A percentile compares a stretch with the other conserved stretches of the same genome.
Evolutionary conservation across 2,329 filamentous ascomycete species (phyloP).

Genomic region (Aspergillus unguis): DNA sequence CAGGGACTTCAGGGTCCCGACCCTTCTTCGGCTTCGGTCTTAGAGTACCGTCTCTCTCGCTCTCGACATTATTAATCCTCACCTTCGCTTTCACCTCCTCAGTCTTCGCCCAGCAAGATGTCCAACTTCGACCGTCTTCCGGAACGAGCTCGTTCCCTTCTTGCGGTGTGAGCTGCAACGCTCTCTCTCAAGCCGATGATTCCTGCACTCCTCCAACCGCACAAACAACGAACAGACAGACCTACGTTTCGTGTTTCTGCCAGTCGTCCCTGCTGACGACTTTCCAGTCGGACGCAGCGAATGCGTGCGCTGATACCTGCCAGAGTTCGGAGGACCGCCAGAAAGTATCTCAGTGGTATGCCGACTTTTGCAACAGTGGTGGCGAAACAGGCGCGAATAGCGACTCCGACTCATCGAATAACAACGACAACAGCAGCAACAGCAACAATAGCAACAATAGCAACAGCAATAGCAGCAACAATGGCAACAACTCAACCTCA

Average conservation of each 20-base stretch:
- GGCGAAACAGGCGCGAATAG: slow-evolving; percentile 32
- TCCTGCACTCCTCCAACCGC: slow-evolving; percentile 63
- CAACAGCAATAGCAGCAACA: slow-evolving; percentile 21
- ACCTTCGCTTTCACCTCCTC: slow-evolving; percentile 20
- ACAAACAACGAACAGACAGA: slow-evolving; percentile 47
- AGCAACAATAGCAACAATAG: slow-evolving; percentile 16
- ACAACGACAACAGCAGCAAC: slow-evolving; percentile 22
- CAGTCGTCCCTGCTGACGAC: slow-evolving; percentile 56
- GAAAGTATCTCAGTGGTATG: slow-evolving; percentile 68
- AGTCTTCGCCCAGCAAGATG: slow-evolving; percentile 19
- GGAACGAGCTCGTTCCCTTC: slow-evolving; percentile 53
- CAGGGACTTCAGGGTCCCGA: slow-evolving; percentile 11
- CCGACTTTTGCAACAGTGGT: slow-evolving; percentile 57
- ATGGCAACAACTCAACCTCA: slow-evolving; percentile 13
- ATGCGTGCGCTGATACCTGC: slow-evolving; percentile 63
- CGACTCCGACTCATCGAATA: slow-evolving; percentile 16
- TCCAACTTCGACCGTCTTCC: slow-evolving; percentile 34
- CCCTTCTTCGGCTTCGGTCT: slow-evolving; percentile 7
- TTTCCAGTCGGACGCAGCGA: slow-evolving; percentile 55
- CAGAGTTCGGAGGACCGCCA: slow-evolving; percentile 50
- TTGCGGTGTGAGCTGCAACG: slow-evolving; percentile 59
- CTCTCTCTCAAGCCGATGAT: slow-evolving; percentile 67
- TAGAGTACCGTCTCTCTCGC: slow-evolving; percentile 2
- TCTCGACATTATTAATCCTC: slow-evolving; percentile 13
- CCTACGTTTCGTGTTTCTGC: slow-evolving; percentile 73